These are phyloP conservation scores for Geosmithia flava DNA, from an alignment of 2,329 filamentous ascomycete genomes.

Conservation along the genomic window DNA sequence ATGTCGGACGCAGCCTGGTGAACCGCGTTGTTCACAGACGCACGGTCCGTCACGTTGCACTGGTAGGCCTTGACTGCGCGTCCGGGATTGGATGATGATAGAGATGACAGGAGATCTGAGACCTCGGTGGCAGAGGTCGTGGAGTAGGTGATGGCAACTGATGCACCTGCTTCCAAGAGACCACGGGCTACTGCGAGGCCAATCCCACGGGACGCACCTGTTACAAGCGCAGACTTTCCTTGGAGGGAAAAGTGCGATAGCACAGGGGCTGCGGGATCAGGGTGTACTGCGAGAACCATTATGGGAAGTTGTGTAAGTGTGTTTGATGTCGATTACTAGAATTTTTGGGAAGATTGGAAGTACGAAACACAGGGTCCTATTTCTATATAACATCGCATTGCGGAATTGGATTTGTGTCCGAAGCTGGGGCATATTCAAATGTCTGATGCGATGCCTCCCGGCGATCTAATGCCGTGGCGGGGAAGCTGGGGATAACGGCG, in stretches of 20 bases:
- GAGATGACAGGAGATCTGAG: constrained; percentile 24
- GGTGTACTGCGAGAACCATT: neutral
- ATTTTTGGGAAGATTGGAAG: constrained; percentile 17
- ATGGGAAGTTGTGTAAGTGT: constrained; percentile 5
- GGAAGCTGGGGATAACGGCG: too few species aligned
- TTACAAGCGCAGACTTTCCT: constrained; percentile 4
- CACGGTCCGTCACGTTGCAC: constrained; percentile 19
- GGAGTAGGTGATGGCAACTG: constrained; percentile 4
- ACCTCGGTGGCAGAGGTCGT: constrained; percentile 49
- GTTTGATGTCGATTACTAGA: too few species aligned
- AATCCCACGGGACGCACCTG: constrained; percentile 4
- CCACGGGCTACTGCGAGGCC: constrained; percentile 2
- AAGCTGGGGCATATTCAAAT: too few species aligned
- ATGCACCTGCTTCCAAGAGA: constrained; percentile 3
- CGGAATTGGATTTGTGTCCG: too few species aligned
- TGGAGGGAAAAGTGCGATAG: constrained; percentile 2
- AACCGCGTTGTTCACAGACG: constrained; percentile 12
- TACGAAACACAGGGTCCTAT: constrained; percentile 4
- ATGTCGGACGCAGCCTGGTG: constrained; percentile 20
- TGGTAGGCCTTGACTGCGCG: constrained; percentile 18
- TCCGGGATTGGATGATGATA: constrained; percentile 17
- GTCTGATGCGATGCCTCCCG: too few species aligned
- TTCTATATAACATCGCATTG: too few species aligned
- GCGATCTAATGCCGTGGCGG: too few species aligned
- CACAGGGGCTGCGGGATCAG: neutral